Base-by-base conservation (phyloP, 2,329 filamentous ascomycete species). In the Didymella exigua region DNA sequence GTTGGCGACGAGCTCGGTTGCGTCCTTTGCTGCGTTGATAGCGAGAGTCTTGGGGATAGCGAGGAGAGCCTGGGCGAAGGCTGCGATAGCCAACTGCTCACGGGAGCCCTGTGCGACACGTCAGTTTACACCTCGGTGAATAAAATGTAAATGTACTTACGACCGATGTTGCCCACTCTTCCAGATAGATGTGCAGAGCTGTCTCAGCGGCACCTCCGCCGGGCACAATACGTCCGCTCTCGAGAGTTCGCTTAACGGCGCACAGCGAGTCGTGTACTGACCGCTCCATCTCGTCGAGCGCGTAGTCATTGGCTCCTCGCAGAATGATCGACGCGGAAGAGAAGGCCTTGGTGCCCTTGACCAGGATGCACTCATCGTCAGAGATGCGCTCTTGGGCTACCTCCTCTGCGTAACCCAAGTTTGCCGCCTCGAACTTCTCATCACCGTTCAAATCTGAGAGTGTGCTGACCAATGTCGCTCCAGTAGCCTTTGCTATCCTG, bases 321-420 rank as follows among this genome's bases (percentile, higher is more conserved):
- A 99, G 89, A 66, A 99, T 96, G 77, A 97, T 92, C 16, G 95
- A 99, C 26, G 95, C 93, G 6, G 93, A 96, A 3, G 89, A 95
- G 78, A 95, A 91, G 24, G 89, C 85, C 81, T 97, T 98, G 70
- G 95, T 96, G 50, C 93, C 93, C 82, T 95, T 96, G 75, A 99
- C 85, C 61, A 99, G 80, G 64, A 99, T 99, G 77, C 93, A 98
- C 81, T 99, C 95, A 67, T 99, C 95, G 70, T 99, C 95, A 2
- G 95, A 98, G 75, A 99, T 98, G 71, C 93, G 89, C 82, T 98
- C 95, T 78, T 99, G 95, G n/a, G 89, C 85, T 60, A 99, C 93
- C 78, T 98, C 95, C 68, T 99, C 95, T 13, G 95, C 95, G 62
- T 91, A 83, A 56, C 95, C 95, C 31, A 99, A 83, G 73, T 91